phyloP scores from a whole-genome alignment of 352 stramenopile genomes.

The Pythium graminicola region DNA sequence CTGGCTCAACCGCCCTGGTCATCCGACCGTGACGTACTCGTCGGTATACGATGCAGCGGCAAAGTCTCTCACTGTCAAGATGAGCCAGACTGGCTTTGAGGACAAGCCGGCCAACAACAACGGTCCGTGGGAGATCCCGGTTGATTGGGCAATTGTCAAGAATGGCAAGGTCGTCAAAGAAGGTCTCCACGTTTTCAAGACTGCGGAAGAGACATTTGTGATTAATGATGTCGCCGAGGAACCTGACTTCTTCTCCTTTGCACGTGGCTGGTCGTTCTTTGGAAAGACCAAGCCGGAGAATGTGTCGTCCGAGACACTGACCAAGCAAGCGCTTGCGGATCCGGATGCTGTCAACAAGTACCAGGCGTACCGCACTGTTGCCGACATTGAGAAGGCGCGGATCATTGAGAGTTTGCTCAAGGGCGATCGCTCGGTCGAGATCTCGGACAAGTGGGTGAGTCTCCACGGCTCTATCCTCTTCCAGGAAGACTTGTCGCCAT shows the following conservation, averaged over 20 bases:
- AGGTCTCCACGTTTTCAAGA: slow-evolving; percentile 57
- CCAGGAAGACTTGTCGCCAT: slow-evolving; percentile 55
- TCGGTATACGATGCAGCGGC: slow-evolving; percentile 43
- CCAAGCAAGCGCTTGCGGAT: slow-evolving; percentile 60
- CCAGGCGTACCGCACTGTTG: slow-evolving; percentile 60
- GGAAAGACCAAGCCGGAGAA: slow-evolving; percentile 64
- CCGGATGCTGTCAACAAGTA: slow-evolving; percentile 76
- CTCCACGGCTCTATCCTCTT: slow-evolving; percentile 68
- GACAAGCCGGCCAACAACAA: slow-evolving; percentile 59
- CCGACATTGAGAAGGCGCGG: slow-evolving; percentile 59
- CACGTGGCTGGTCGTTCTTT: slow-evolving; percentile 73
- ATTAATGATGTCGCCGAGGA: slow-evolving; percentile 42
- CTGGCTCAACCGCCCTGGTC: slow-evolving; percentile 65
- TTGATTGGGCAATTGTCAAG: slow-evolving; percentile 72
- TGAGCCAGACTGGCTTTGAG: slow-evolving; percentile 66
- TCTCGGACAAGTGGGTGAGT: slow-evolving; percentile 51
- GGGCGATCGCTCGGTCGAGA: slow-evolving; percentile 39
- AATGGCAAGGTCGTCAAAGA: slow-evolving; percentile 50
- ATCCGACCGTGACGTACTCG: slow-evolving; percentile 60
- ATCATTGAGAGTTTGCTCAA: slow-evolving; percentile 57
- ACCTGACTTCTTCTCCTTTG: slow-evolving; percentile 69
- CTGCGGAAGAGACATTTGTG: slow-evolving; percentile 44
- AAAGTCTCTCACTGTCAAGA: slow-evolving; percentile 48
- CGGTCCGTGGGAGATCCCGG: slow-evolving; percentile 69
- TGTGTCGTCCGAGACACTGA: slow-evolving; percentile 36